A percentile compares a stretch with the other conserved stretches of the same genome.
Evolutionary conservation across 2,329 filamentous ascomycete genomes (phyloP).

Genomic region (Drechmeria coniospora): DNA sequence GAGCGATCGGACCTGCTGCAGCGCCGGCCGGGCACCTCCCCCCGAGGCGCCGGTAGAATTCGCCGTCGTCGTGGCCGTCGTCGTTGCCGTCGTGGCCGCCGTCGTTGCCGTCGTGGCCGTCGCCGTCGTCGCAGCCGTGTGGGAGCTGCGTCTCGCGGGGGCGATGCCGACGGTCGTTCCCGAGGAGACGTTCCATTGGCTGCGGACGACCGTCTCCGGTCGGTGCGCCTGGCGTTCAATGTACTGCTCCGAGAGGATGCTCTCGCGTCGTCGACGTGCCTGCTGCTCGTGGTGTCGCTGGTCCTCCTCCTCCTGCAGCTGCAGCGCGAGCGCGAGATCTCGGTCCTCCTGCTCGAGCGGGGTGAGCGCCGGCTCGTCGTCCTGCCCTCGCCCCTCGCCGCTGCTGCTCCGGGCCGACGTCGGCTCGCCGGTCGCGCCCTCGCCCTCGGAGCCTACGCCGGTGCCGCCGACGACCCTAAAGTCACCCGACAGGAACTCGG

Average conservation of each 20-base stretch:
- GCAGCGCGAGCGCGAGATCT: conserved; percentile 74
- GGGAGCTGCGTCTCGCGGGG: conserved; percentile 11
- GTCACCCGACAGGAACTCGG: conserved; percentile 79
- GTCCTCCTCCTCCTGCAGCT: conserved; percentile 90
- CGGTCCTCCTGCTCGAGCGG: conserved; percentile 61
- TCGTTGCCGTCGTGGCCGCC: too few relatives aligned
- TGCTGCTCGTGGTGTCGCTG: conserved; percentile 54
- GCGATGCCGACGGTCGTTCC: conserved; percentile 1
- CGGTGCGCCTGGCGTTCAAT: conserved; percentile 47
- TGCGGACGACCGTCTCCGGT: conserved; percentile 10
- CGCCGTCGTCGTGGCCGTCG: too few relatives aligned
- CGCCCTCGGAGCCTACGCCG: conserved; percentile 1
- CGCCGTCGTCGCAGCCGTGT: conserved; percentile 5
- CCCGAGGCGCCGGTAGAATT: too few relatives aligned
- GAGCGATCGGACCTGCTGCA: conserved; percentile 28
- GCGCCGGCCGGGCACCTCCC: too few relatives aligned
- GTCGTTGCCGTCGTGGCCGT: too few relatives aligned
- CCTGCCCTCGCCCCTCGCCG: conserved; percentile 12
- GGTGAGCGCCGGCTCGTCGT: conserved; percentile 19
- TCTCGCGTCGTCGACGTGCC: conserved; percentile 49
- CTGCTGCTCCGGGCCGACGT: conserved; percentile 31
- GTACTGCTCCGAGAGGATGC: conserved; percentile 51
- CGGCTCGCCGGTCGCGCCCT: conserved; percentile 26
- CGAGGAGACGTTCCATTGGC: conserved; percentile 4
- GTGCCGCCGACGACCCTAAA: conserved; percentile 64